A percentile compares a stretch with the other conserved stretches of the same genome.
These are phyloP conservation scores for Paramecium sexaurelia DNA, from an alignment of 73 alveolate genomes.

Conservation along the genomic window DNA sequence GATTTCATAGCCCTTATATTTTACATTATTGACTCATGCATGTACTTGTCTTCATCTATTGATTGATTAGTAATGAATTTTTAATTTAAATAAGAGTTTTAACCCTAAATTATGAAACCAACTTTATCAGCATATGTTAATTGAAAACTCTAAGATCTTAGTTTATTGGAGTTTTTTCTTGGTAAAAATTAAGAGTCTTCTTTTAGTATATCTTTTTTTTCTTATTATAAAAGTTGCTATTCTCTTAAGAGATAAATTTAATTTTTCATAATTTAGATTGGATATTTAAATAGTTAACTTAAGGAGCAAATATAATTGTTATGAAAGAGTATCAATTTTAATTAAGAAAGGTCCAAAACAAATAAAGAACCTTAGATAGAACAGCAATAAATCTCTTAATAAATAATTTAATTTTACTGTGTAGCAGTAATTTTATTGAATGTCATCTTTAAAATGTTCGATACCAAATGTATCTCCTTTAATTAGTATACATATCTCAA, in stretches of 20 bases:
- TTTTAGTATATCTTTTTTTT: background rate
- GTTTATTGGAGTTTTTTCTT: background rate
- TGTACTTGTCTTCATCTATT: background rate
- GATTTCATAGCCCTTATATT: background rate
- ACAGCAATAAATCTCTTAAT: background rate
- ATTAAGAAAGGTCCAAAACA: background rate
- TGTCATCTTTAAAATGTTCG: background rate
- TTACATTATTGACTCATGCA: background rate
- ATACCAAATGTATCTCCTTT: slow-evolving; percentile 19
- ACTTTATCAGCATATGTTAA: background rate
- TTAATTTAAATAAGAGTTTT: background rate
- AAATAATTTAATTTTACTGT: background rate
- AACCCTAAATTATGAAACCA: background rate
- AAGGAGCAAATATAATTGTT: background rate
- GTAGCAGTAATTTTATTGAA: background rate
- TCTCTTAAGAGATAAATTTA: background rate
- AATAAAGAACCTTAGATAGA: background rate
- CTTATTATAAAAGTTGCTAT: background rate
- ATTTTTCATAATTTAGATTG: background rate
- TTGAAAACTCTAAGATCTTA: background rate
- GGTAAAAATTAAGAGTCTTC: background rate
- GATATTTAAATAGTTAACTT: background rate
- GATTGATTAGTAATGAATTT: background rate
- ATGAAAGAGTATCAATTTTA: background rate
- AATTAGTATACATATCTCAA: background rate